Base-by-base conservation (phyloP, 1,284 basidiomycete genomes). In the Mycosarcoma mackinlayi region DNA sequence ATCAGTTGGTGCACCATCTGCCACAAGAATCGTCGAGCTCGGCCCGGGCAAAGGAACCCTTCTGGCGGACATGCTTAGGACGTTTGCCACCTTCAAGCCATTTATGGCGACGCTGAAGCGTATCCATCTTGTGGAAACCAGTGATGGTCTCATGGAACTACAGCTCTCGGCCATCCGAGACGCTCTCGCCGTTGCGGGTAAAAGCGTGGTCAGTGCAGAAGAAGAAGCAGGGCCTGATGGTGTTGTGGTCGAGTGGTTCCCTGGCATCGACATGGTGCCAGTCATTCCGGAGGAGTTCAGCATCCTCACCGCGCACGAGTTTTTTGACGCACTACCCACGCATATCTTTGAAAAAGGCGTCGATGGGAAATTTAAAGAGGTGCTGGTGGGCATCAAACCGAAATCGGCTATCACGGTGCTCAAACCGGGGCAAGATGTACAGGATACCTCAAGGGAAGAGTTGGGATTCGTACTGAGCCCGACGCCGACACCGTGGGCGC, bases 251-350 rank as follows among this genome's bases (percentile, higher is more conserved):
- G 79, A 86, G 11, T 98, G 94, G 93, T 88, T 91, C 76, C 87
- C 91, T 51, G 85, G 87, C 0, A 83, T 95, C 7, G 88, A 91
- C 31, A 88, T 91, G 31, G 84, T 98, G 0, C 83, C 87, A 1
- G 63, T 84, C 21, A 74, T 84, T 84, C 48, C 76, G 82, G 77
- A 52, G 3, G 47, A 60, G 37, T 98, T 90, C 83, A 96, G 93
- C 0, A 89, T 97, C 85, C 83, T 96, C 19, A 85, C 97, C 7
- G 96, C 95, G 0, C 95, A 98, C 82, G 96, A 98, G 81, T 97
- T 98, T 84, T 98, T 99, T 70, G 96, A 98, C 79, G 95, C 95
- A 0, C 86, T 99, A 46, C 95, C 95, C 0, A 89, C 97, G 46
- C 92, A 97, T 82, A 85, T 95, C 28, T 86, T 98, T 42, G 89